These are phyloP conservation scores for Solanum gandarillasii DNA, from an alignment of 257 asterid genomes.

Conservation along the genomic window DNA sequence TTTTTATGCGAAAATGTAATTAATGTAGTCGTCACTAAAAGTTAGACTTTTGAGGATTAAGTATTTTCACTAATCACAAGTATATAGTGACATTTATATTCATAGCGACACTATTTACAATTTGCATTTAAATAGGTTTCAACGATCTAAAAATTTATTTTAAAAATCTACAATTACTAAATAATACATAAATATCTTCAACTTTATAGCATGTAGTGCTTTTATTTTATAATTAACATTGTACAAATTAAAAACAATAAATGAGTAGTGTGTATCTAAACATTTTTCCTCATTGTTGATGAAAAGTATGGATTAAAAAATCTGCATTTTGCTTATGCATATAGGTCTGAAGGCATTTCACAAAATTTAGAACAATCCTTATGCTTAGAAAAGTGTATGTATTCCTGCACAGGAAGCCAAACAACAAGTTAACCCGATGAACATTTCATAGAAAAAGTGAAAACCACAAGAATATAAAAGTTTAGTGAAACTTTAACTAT, in stretches of 20 bases:
- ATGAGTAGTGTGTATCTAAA: not conserved
- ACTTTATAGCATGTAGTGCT: not conserved
- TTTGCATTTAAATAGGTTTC: too few species aligned
- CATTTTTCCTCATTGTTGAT: not conserved
- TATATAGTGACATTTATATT: not conserved
- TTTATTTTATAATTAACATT: not conserved
- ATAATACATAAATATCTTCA: too few species aligned
- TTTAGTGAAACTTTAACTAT: not conserved
- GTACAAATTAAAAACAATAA: not conserved
- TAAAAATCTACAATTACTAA: too few species aligned
- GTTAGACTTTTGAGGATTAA: not conserved
- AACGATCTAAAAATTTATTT: too few species aligned
- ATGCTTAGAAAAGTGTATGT: constrained; percentile 84
- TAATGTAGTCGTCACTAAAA: too few species aligned
- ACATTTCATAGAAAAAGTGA: not conserved
- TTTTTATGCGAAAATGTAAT: too few species aligned
- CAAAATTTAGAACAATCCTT: constrained; percentile 72
- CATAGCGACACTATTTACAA: not conserved
- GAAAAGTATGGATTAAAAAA: too few species aligned
- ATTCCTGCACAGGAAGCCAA: constrained; percentile 33
- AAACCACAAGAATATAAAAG: not conserved
- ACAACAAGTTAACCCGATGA: not conserved
- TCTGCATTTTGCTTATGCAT: constrained; percentile 2
- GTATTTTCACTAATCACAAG: not conserved
- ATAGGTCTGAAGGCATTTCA: constrained; percentile 79